phyloP scores from a whole-genome alignment of 2,329 filamentous ascomycete species.

The Bipolaris gigantea region DNA sequence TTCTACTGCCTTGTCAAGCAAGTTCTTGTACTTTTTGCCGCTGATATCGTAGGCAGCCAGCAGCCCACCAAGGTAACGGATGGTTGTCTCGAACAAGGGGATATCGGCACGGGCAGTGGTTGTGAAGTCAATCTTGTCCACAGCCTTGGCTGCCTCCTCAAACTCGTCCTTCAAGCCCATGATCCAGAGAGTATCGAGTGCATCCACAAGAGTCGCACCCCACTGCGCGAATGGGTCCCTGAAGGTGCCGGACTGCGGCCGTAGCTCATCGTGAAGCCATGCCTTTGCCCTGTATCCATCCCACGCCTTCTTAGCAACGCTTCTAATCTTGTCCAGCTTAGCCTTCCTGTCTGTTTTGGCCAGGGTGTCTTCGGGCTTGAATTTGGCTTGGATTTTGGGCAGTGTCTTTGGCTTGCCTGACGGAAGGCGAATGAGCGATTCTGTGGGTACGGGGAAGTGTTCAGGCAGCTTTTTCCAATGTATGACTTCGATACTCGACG shows the following conservation, averaged over 20 bases:
- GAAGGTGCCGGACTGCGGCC: conserved; percentile 67
- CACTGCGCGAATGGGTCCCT: conserved; percentile 88
- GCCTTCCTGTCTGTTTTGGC: conserved; percentile 60
- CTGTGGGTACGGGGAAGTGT: conserved; percentile 72
- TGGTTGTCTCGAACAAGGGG: conserved; percentile 72
- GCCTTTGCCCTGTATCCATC: conserved; percentile 76
- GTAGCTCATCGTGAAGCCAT: conserved; percentile 85
- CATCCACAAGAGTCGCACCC: conserved; percentile 84
- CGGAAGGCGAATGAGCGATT: conserved; percentile 75
- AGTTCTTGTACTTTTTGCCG: conserved; percentile 51
- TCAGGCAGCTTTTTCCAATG: conserved; percentile 78
- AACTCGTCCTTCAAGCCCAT: conserved; percentile 70
- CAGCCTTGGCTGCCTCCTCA: conserved; percentile 61
- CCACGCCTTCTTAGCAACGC: conserved; percentile 79
- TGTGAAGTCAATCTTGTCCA: conserved; percentile 64
- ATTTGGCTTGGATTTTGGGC: conserved; percentile 74
- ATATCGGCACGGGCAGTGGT: conserved; percentile 55
- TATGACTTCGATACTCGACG: conserved; percentile 40
- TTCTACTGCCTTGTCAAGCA: conserved; percentile 65
- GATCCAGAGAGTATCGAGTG: conserved; percentile 72
- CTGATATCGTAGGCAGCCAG: conserved; percentile 71
- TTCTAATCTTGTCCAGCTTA: conserved; percentile 68
- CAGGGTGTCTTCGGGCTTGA: conserved; percentile 62
- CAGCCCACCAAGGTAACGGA: conserved; percentile 70
- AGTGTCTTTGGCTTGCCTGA: conserved; percentile 69